These are phyloP conservation scores for Verticillium tricorpus DNA, from an alignment of 2,329 filamentous ascomycete species.

Conservation along the genomic window DNA sequence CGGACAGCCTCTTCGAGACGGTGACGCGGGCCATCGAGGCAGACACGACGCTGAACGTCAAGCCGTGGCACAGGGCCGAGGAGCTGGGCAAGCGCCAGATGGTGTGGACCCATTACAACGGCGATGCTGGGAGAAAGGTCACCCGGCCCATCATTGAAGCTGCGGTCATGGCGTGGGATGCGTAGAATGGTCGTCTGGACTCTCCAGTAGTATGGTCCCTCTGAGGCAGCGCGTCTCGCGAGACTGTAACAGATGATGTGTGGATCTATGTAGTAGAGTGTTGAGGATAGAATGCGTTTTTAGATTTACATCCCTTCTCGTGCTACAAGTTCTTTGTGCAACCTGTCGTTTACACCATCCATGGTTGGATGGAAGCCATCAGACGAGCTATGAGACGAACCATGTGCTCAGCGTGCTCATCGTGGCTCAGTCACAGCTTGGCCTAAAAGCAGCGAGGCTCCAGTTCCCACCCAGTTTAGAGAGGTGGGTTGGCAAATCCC, in stretches of 20 bases:
- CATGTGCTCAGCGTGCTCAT: no score
- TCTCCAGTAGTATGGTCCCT: neutral
- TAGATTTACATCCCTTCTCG: neutral
- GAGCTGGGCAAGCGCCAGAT: constrained; percentile 38
- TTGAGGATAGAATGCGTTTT: neutral
- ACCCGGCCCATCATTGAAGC: constrained; percentile 40
- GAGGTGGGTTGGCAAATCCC: no score
- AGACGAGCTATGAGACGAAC: no score
- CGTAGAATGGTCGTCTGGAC: neutral
- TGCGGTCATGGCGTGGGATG: constrained; percentile 34
- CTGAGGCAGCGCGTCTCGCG: neutral
- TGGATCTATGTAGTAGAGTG: neutral
- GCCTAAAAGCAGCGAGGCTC: no score
- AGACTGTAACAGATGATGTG: neutral
- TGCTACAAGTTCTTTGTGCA: no score
- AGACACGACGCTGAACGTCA: constrained; percentile 28
- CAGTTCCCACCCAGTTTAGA: no score
- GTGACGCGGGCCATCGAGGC: constrained; percentile 35
- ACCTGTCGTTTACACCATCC: no score
- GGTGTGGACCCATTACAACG: constrained; percentile 35
- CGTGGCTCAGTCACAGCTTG: no score
- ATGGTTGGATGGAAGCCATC: no score
- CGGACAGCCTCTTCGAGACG: constrained; percentile 33
- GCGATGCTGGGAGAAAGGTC: constrained; percentile 34
- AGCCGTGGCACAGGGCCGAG: constrained; percentile 35